Conservation (phyloP, 495 filamentous ascomycete species). For the Platismatia glauca region DNA sequence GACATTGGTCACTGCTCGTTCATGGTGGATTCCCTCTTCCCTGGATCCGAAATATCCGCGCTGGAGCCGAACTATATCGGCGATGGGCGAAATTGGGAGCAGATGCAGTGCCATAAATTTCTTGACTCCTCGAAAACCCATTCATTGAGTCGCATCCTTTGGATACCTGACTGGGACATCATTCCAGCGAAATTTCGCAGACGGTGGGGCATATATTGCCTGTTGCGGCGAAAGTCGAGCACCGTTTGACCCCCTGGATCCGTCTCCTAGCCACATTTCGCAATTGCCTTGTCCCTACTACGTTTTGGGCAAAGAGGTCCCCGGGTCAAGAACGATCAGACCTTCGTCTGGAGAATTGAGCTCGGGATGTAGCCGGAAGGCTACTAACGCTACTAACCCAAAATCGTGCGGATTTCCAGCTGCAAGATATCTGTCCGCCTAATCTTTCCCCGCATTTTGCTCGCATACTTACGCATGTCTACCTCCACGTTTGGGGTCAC, state of each 20-base stretch:
- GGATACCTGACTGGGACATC: conserved; percentile 66
- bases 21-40: conserved; percentile 80
- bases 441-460: not conserved
- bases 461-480: not conserved
- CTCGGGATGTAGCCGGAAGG: not conserved
- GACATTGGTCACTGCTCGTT: conserved; percentile 69
- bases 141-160: conserved; percentile 67
- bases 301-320: conserved; percentile 9
- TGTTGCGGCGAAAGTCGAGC: conserved; percentile 46
- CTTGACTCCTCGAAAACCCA: conserved; percentile 69
- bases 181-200: conserved; percentile 61
- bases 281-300: not conserved
- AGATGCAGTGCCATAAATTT: conserved; percentile 63
- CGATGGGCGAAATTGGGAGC: conserved; percentile 63
- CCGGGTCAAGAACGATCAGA: not conserved
- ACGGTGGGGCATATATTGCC: conserved; percentile 76
- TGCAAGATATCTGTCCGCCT: conserved; percentile 4
- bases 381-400: conserved; percentile 12
- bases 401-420: conserved; percentile 19
- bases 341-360: not conserved
- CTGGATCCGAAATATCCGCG: conserved; percentile 40
- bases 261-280: not conserved
- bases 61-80: conserved; percentile 69
- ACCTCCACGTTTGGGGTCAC: not conserved
- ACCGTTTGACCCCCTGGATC: not conserved